Evolutionary conservation across 2,329 filamentous ascomycete species (phyloP), one percentile per base, ranked within the genome.

Genomic region (Ophiocordyceps camponoti-rufipedis): DNA sequence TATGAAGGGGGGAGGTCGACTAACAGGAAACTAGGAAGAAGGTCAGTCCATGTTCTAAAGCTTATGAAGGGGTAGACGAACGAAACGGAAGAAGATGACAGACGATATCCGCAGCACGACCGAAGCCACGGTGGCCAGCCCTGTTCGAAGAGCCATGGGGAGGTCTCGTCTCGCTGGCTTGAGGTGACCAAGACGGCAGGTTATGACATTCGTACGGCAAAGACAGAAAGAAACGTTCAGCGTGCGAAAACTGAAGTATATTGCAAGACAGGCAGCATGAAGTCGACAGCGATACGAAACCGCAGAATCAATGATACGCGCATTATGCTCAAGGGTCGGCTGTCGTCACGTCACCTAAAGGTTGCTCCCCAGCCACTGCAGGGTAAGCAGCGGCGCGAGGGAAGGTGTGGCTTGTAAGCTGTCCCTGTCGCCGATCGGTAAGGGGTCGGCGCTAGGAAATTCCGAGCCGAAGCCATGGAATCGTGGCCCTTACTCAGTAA

Each of bases 71-170:
- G 33, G 35, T 31, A 19, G 10, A 57, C 61, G 7, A 48, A 64
- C 62, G 47, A 62, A 52, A 55, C 62, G 55, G 41, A 65, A 61
- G 47, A 64, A 64, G 13, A 62, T 13, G 31, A 63, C n/a, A 7
- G 60, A 52, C 31, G 50, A 59, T 54, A 63, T 55, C 51, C 63
- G 60, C 51, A 66, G 49, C n/a, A 56, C 54, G 35, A 58, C 53
- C 14, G 64, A 66, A 47, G 63, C 58, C 48, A 58, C 49, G 52
- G 57, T 58, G 33, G 63, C 56, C 40, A 58, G 47, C 11, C 48
- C 55, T 31, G 50, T 53, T 42, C 63, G 58, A 45, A 60, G 41
- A 18, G 48, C 42, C 51, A 52, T 52, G 19, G 29, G 14, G 41
- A 14, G 41, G n/a, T 18, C 28, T 32, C 9, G 41, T 43, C 41